phyloP scores from a whole-genome alignment of 345 rosid genomes.

The Mercurialis annua region DNA sequence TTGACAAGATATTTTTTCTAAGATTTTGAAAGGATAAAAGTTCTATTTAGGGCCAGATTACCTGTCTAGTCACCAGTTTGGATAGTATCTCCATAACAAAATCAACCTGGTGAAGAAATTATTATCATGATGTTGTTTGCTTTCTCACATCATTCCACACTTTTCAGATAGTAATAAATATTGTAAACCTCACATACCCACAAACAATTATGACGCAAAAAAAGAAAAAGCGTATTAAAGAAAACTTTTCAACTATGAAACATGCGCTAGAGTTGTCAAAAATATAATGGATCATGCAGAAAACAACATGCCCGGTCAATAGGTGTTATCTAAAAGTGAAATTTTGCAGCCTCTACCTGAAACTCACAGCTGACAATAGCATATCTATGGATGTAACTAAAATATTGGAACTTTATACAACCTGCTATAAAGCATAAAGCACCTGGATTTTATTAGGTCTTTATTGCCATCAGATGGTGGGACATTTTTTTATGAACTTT shows the following conservation, averaged over 20 bases:
- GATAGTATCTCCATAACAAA: constrained; percentile 95
- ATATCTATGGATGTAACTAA: neutral
- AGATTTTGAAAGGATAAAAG: constrained; percentile 7
- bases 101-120: constrained; percentile 56
- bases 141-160: neutral
- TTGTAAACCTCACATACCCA: neutral
- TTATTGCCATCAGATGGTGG: neutral
- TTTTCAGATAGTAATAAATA: neutral
- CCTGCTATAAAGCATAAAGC: neutral
- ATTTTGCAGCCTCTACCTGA: neutral
- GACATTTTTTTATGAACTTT: neutral
- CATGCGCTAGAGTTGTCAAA: neutral
- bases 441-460: neutral
- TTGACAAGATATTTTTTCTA: constrained; percentile 10
- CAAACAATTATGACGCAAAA: neutral
- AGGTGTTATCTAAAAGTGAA: neutral
- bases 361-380: neutral
- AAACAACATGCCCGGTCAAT: neutral
- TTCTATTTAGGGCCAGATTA: constrained; percentile 24
- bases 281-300: neutral
- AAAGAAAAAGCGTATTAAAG: neutral
- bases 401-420: no score
- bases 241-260: neutral
- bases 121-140: neutral
- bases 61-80: constrained; percentile 90